phyloP scores from a whole-genome alignment of 768 basidiomycete species.

The Dictyophora rubrovolvata region DNA sequence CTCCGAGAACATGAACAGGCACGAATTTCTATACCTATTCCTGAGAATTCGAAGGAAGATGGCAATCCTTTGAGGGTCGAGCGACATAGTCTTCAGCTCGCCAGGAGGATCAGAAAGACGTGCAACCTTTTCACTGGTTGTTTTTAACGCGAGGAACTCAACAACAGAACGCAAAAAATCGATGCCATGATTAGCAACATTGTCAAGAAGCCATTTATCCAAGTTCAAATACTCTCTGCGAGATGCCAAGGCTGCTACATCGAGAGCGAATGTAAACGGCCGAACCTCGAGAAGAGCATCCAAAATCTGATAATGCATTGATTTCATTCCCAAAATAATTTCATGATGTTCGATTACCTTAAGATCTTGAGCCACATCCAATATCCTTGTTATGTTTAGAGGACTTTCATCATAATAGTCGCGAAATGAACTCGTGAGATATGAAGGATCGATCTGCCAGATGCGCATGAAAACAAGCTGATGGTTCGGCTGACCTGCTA shows the following conservation, averaged over 20 bases:
- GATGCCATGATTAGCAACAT: constrained; percentile 68
- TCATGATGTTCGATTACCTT: constrained; percentile 44
- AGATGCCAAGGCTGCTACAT: constrained; percentile 89
- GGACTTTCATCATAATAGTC: constrained; percentile 90
- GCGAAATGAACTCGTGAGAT: constrained; percentile 79
- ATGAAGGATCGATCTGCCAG: constrained; percentile 81
- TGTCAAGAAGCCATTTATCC: constrained; percentile 92
- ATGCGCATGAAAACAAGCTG: constrained; percentile 96
- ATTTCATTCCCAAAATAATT: neutral
- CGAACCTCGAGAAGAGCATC: constrained; percentile 86
- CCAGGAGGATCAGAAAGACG: constrained; percentile 67
- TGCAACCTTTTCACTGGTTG: constrained; percentile 75
- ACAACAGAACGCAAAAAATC: constrained; percentile 85
- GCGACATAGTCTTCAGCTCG: constrained; percentile 73
- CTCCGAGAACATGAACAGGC: neutral
- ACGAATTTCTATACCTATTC: constrained; percentile 41
- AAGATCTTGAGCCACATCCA: constrained; percentile 92
- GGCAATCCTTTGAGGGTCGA: constrained; percentile 82
- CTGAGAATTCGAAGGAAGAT: constrained; percentile 87
- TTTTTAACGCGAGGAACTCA: constrained; percentile 84
- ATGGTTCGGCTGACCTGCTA: constrained; percentile 87
- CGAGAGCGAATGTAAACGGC: constrained; percentile 83
- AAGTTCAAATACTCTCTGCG: constrained; percentile 90
- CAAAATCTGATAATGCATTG: constrained; percentile 51
- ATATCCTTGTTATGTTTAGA: constrained; percentile 85